Conservation (phyloP, 768 basidiomycete genomes). For the Boletus rex-veris region DNA sequence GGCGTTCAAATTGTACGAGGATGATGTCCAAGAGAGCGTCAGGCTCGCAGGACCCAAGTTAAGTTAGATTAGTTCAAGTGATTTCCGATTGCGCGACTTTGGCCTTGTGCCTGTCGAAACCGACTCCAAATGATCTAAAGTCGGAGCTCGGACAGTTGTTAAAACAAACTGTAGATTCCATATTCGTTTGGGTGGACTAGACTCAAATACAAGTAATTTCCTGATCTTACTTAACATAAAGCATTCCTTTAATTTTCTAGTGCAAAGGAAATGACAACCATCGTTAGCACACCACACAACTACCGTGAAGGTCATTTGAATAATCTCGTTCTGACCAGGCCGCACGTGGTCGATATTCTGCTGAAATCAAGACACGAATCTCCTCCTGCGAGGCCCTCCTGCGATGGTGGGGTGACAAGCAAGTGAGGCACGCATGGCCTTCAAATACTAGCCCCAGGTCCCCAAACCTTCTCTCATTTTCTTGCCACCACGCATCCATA, state of each 20-base stretch:
- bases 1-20: constrained; percentile 90
- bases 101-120: constrained; percentile 1
- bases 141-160: background rate
- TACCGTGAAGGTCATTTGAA: background rate
- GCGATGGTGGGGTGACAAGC: constrained; percentile 13
- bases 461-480: constrained; percentile 20
- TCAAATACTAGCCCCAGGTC: constrained; percentile 22
- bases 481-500: constrained; percentile 35
- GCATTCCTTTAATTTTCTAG: background rate
- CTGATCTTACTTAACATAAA: too few species aligned
- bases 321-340: constrained; percentile 7
- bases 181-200: background rate
- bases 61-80: constrained; percentile 18
- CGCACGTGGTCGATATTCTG: background rate
- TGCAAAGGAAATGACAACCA: background rate
- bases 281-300: constrained; percentile 24
- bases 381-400: constrained; percentile 17
- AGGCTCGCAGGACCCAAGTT: constrained; percentile 70
- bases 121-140: background rate
- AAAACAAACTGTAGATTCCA: constrained; percentile 1
- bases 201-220: background rate
- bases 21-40: constrained; percentile 78
- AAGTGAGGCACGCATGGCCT: constrained; percentile 30
- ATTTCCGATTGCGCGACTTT: background rate
- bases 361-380: constrained; percentile 11